Base-by-base conservation (phyloP, 345 rosid genomes). In the Syzygium oleosum region DNA sequence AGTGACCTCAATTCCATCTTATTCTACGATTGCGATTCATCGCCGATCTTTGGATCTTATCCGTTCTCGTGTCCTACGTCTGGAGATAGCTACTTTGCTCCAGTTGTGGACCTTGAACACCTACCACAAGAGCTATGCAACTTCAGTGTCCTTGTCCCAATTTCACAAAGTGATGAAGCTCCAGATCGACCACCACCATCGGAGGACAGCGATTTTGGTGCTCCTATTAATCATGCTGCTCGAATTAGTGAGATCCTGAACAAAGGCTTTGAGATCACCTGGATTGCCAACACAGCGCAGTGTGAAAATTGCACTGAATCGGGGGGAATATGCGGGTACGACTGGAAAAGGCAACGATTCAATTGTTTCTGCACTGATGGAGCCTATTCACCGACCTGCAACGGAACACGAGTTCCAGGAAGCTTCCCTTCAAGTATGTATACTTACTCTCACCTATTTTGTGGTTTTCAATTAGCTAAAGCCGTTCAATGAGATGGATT, bases 331-430 rank as follows among this genome's bases (percentile, higher is more conserved):
- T 79, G 84, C 0, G 15, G 84, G 2, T 79, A 79, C 3, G 15
- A 4, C 17, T 12, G 27, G 49, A 2, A 14, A 19, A 9, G 16
- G 51, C 3, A 9, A 49, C n/a, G 22, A 11, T 79, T 79, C n/a
- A 19, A 38, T 41, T 41, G 84, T 41, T 38, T 43, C 22, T 41
- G 84, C 52, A 3, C 0, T 21, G 52, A 43, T 13, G 84, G 29
- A 79, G 25, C 17, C n/a, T 9, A 25, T 25, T 22, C 0, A 7
- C 2, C 4, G 1, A 34, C 84, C 7, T 79, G 51, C 27, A 9
- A 19, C 0, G 2, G 1, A 79, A 3, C 12, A 23, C 31, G 15
- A 25, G n/a, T 12, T 2, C 15, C 29, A 0, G 6, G 6, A 5
- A 59, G 8, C 16, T 0, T 59, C 68, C 31, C 16, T 59, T 27